phyloP scores from a whole-genome alignment of 2,329 filamentous ascomycete genomes.

The Rutstroemia sydowiana region DNA sequence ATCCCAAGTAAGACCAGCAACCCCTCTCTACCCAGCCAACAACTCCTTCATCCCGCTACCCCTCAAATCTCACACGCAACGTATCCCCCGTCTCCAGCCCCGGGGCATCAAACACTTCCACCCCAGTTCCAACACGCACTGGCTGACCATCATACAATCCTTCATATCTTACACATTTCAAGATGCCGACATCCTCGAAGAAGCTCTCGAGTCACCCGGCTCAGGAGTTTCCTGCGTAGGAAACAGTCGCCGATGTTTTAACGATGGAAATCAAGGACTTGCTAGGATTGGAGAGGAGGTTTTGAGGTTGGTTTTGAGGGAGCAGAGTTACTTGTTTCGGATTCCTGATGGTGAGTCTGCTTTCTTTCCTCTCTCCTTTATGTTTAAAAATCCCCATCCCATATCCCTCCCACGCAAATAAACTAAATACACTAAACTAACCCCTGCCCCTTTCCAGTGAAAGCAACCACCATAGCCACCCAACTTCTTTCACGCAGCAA shows the following conservation, averaged over 20 bases:
- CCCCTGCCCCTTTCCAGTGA: too few relatives aligned
- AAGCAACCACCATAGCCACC: neutral
- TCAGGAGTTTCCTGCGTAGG: conserved; percentile 15
- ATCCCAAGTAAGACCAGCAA: neutral
- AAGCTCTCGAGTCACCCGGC: conserved; percentile 18
- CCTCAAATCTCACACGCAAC: too few relatives aligned
- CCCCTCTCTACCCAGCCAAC: neutral
- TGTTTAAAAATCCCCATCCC: neutral
- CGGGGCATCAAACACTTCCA: neutral
- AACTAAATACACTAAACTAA: too few relatives aligned
- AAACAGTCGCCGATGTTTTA: conserved; percentile 8
- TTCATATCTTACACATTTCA: conserved; percentile 16
- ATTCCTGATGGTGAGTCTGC: conserved; percentile 11
- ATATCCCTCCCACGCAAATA: neutral
- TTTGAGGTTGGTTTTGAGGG: conserved; percentile 16
- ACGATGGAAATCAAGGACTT: conserved; percentile 17
- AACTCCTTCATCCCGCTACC: neutral
- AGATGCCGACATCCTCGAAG: conserved; percentile 18
- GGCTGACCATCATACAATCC: conserved; percentile 10
- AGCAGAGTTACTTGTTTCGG: conserved; percentile 16
- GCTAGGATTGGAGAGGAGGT: conserved; percentile 15
- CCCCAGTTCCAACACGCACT: neutral
- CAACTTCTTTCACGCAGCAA: neutral
- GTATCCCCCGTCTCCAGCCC: neutral
- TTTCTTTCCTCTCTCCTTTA: neutral